Base-by-base conservation (phyloP, 2,329 filamentous ascomycete species). In the Fusarium palustre region DNA sequence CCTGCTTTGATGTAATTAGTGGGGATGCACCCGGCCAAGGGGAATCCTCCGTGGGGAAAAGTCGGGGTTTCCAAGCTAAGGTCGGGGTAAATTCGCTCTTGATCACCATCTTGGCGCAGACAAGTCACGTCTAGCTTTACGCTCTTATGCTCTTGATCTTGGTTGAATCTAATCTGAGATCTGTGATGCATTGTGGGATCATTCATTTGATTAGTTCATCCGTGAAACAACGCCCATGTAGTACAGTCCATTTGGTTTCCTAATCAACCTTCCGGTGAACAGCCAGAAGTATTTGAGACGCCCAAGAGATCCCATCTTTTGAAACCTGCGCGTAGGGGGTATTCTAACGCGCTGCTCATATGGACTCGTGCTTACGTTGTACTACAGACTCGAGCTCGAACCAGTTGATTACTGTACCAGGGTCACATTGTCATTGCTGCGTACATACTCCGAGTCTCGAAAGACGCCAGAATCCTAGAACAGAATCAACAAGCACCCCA, bases 11-110 rank as follows among this genome's bases (percentile, higher is more conserved):
- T 22, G 36, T 46, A 48, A 25, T 46, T 38, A 45, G 64, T 42
- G 45, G 56, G 31, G 47, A 66, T 59, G 39, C 55, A 43, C 46
- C 39, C 41, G 39, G 39, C 18, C 34, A 54, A 57, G 30, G 47
- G 41, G 36, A 60, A 45, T 55, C 43, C 48, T 59, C 55, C 64
- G 67, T 70, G 67, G 67, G 67, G 67, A 70, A 70, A 70, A 68
- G 55, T 70, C 67, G 67, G 67, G 67, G 67, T 68, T 70, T 55
- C 22, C 8, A 39, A 50, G 52, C 67, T 67, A 63, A 54, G 59
- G 59, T 64, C 67, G 63, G 47, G 52, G 66, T 46, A 54, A 68
- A 48, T 46, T 64, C 50, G 53, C 60, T 56, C 46, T 70, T 45
- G 42, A 55, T 65, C 43, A n/a, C 43, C 41, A 39, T 38, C 38